Percentiles rank a stretch among this genome's conserved stretches.
Evolutionary conservation across 2,329 filamentous ascomycete genomes (phyloP).

Genomic region (Colletotrichum spaethianum): DNA sequence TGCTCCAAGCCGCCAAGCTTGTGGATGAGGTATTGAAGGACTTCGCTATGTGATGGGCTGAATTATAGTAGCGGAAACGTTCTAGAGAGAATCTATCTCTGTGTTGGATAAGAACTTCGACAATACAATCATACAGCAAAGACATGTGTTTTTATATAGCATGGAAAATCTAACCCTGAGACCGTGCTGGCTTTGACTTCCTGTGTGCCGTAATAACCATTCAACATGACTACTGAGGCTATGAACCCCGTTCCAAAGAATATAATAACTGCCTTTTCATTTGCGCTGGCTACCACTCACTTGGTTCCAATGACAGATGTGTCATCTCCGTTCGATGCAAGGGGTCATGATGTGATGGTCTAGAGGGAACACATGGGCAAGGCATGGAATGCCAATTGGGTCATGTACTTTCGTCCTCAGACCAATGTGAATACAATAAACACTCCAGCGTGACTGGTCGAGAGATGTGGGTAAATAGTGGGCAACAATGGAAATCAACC

Average conservation of each 20-base stretch:
- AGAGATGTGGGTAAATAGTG: not conserved
- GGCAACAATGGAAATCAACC: not conserved
- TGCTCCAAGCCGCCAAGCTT: constrained; percentile 28
- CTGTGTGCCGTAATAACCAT: no score
- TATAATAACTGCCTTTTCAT: no score
- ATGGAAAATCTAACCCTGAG: no score
- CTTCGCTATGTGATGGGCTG: not conserved
- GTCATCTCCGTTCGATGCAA: not conserved
- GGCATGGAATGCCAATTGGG: not conserved
- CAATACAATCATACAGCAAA: no score
- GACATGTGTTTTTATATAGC: no score
- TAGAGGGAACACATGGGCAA: not conserved
- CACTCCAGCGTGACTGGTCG: not conserved
- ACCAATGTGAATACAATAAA: not conserved
- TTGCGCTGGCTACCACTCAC: no score
- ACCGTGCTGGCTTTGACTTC: no score
- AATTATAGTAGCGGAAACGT: not conserved
- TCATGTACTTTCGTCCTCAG: not conserved
- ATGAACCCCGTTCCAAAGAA: no score
- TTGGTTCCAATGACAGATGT: no score
- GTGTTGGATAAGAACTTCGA: not conserved
- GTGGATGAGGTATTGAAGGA: constrained; percentile 5
- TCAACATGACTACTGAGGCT: no score
- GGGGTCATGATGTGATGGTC: not conserved
- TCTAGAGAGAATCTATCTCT: no score